Percentiles rank a stretch among this genome's conserved stretches.
phyloP scores from a whole-genome alignment of 805 yeast species.

The Candida ortonii region DNA sequence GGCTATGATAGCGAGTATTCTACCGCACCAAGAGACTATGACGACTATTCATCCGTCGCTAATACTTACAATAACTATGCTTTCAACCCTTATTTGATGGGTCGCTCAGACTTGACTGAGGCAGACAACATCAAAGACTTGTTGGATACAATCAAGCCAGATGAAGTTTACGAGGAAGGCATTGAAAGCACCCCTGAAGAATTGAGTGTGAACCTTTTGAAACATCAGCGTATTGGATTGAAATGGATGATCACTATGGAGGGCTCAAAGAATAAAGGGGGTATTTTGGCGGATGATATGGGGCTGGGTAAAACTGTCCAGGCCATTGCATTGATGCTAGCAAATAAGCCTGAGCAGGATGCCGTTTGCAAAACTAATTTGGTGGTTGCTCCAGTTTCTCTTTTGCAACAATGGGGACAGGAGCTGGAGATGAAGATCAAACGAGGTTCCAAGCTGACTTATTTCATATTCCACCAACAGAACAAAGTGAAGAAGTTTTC shows the following conservation, averaged over 20 bases:
- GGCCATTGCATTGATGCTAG: conserved; percentile 56
- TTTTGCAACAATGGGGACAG: conserved; percentile 80
- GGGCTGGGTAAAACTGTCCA: conserved; percentile 79
- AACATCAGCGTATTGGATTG: conserved; percentile 82
- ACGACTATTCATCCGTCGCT: no score
- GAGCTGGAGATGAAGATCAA: conserved; percentile 68
- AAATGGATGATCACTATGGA: conserved; percentile 80
- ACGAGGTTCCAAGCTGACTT: conserved; percentile 39
- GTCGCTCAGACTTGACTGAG: conserved; percentile 12
- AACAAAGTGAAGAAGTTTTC: conserved; percentile 42
- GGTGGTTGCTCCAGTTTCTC: conserved; percentile 88
- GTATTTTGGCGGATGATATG: conserved; percentile 80
- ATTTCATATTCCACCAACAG: conserved; percentile 60
- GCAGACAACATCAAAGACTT: conserved; percentile 34
- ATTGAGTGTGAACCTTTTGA: conserved; percentile 40
- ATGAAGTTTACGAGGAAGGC: conserved; percentile 46
- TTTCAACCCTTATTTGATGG: conserved; percentile 13
- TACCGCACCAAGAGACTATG: no score
- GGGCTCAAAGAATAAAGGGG: conserved; percentile 54
- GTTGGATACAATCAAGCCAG: conserved; percentile 50
- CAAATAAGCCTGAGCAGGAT: conserved; percentile 34
- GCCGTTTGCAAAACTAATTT: conserved; percentile 52
- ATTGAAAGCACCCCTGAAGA: conserved; percentile 66
- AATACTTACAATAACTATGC: conserved; percentile 9
- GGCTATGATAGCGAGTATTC: no score